Evolutionary conservation across 805 yeast genomes (phyloP), one percentile per base, ranked within the genome.

Genomic region (Citeromyces nyonsensis): DNA sequence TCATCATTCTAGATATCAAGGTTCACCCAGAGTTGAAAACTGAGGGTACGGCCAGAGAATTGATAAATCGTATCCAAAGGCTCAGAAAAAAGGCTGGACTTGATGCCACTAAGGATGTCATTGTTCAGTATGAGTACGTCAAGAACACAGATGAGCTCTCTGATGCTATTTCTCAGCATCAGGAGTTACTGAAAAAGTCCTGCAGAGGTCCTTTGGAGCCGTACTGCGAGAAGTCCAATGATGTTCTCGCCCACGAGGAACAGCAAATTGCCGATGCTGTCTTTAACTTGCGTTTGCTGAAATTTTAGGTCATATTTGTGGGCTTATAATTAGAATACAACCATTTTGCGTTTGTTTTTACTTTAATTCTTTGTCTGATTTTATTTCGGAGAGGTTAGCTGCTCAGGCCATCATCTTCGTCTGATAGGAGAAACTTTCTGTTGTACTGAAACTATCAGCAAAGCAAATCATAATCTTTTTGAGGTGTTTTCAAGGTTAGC

Each of bases 31-130:
- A 86, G 44, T 67, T 88, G 55, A 77, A 78, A 60, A 75, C 82
- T 31, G 97, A 91, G 63, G 97, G 97, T 55, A 66, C 82, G 45
- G 95, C 95, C 5, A 83, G 99, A 65, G 97, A 91, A 58, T 68
- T 91, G 51, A 72, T 91, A 49, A 91, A 91, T 71, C 85, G 98
- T 60, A 84, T 91, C 44, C 99, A 91, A 68, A 79, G 95, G 57
- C 72, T 86, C 52, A 80, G 99, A 61, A 91, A 91, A 78, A 85
- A 86, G 69, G 85, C 82, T 41, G 94, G 95, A 24, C 67, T 91
- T 49, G 81, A 81, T 51, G 86, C 94, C 39, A 88, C 96, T 29
- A 98, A 91, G 52, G 98, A 91, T 44, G 93, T 91, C 33, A 56
- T 70, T 40, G 95, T 91, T 38, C 85, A 88, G 57, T 82, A 82